phyloP scores from a whole-genome alignment of 2,329 filamentous ascomycete genomes.

The Cadophora sp. region DNA sequence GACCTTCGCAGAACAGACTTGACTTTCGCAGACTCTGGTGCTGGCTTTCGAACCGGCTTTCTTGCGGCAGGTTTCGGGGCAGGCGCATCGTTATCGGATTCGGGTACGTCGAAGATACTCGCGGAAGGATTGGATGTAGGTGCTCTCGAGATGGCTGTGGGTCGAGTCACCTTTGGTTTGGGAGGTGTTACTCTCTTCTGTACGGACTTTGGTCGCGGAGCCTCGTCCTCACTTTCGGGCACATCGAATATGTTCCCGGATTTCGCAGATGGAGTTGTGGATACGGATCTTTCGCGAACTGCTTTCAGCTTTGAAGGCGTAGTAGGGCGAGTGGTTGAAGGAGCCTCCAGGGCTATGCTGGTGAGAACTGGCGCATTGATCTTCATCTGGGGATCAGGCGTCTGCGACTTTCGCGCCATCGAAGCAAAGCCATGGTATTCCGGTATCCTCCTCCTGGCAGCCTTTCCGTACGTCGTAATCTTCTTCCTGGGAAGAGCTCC shows the following conservation, averaged over 20 bases:
- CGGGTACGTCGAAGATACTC: conserved; percentile 23
- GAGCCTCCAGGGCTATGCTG: conserved; percentile 14
- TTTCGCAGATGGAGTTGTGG: conserved; percentile 21
- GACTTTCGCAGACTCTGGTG: conserved; percentile 8
- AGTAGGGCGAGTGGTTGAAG: conserved; percentile 11
- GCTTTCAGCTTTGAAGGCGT: conserved; percentile 25
- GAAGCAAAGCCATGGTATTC: conserved; percentile 36
- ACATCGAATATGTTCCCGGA: conserved; percentile 29
- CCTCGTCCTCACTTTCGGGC: conserved; percentile 37
- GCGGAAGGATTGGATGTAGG: conserved; percentile 2
- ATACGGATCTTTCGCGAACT: conserved; percentile 13
- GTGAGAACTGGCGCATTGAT: not conserved
- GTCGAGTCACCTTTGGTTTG: conserved; percentile 2
- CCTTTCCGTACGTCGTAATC: conserved; percentile 45
- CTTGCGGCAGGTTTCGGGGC: not conserved
- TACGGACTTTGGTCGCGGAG: conserved; percentile 1
- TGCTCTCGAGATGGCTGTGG: not conserved
- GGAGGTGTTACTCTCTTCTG: conserved; percentile 1
- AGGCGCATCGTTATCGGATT: conserved; percentile 17
- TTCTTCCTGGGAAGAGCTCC: conserved; percentile 37
- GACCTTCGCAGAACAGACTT: conserved; percentile 18
- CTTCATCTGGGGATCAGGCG: conserved; percentile 27
- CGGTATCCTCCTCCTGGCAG: conserved; percentile 40
- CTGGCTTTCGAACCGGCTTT: conserved; percentile 12
- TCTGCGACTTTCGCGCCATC: conserved; percentile 31